phyloP scores from a whole-genome alignment of 1,139 yeast genomes.

The Meyerozyma sp. region DNA sequence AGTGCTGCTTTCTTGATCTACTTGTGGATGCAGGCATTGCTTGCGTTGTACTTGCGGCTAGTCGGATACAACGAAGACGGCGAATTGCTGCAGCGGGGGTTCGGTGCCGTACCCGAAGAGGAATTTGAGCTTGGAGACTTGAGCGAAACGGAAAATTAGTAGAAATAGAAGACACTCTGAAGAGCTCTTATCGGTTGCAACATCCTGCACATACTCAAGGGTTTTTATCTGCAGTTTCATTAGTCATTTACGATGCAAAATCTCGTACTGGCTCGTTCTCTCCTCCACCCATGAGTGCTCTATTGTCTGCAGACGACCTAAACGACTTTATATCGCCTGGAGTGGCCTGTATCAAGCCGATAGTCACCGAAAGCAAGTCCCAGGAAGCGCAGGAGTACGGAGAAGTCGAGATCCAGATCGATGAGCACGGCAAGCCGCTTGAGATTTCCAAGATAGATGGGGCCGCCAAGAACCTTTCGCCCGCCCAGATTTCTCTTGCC shows the following conservation, averaged over 20 bases:
- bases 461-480: constrained; percentile 45
- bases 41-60: constrained; percentile 54
- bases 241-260: background rate
- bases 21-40: constrained; percentile 55
- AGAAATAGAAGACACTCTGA: background rate
- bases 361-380: constrained; percentile 35
- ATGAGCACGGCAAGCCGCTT: constrained; percentile 59
- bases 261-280: background rate
- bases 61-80: constrained; percentile 44
- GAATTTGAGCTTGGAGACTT: constrained; percentile 34
- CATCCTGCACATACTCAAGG: background rate
- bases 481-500: constrained; percentile 83
- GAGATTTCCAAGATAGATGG: constrained; percentile 65
- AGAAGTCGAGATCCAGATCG: constrained; percentile 61
- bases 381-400: constrained; percentile 18
- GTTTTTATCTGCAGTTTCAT: background rate
- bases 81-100: constrained; percentile 4
- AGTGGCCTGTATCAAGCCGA: constrained; percentile 87
- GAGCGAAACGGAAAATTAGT: constrained; percentile 18
- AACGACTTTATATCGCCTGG: constrained; percentile 96
- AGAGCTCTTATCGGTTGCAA: background rate
- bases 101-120: constrained; percentile 12
- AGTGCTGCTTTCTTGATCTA: constrained; percentile 72
- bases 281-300: constrained; percentile 61
- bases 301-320: constrained; percentile 80